phyloP scores from a whole-genome alignment of 176 grass and related monocot species.

The Aegilops sharonensis region DNA sequence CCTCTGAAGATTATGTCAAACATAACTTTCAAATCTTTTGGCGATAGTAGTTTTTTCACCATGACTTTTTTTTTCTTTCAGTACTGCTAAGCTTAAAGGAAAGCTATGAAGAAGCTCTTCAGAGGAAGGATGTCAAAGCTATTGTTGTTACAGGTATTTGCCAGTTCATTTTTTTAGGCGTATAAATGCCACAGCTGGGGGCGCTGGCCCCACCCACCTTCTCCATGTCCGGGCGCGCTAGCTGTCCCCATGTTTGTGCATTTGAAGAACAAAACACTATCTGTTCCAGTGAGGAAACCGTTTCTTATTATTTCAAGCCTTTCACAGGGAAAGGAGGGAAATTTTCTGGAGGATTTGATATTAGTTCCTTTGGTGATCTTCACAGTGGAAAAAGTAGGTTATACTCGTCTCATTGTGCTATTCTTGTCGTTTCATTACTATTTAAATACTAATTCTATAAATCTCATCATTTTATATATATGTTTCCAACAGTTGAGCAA shows the following conservation, averaged over 20 bases:
- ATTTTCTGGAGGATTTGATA: conserved; percentile 95
- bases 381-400: conserved; percentile 65
- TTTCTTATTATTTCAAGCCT: conserved; percentile 23
- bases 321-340: conserved; percentile 66
- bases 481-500: conserved; percentile 50
- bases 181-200: conserved; percentile 1
- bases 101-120: conserved; percentile 74
- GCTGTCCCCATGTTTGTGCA: background rate
- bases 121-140: conserved; percentile 85
- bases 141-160: conserved; percentile 77
- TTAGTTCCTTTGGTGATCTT: conserved; percentile 61
- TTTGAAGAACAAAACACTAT: background rate
- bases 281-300: background rate
- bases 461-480: conserved; percentile 11
- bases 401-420: background rate
- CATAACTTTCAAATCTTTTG: background rate
- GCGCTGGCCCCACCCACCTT: background rate
- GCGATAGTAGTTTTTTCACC: background rate
- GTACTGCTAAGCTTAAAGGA: conserved; percentile 72
- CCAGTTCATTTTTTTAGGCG: conserved; percentile 19
- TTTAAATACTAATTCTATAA: background rate
- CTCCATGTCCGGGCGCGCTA: background rate
- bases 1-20: background rate
- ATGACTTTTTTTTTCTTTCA: conserved; percentile 21
- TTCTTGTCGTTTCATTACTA: conserved; percentile 9